Evolutionary conservation across 805 yeast species (phyloP).

Genomic region (Candida oleophila): DNA sequence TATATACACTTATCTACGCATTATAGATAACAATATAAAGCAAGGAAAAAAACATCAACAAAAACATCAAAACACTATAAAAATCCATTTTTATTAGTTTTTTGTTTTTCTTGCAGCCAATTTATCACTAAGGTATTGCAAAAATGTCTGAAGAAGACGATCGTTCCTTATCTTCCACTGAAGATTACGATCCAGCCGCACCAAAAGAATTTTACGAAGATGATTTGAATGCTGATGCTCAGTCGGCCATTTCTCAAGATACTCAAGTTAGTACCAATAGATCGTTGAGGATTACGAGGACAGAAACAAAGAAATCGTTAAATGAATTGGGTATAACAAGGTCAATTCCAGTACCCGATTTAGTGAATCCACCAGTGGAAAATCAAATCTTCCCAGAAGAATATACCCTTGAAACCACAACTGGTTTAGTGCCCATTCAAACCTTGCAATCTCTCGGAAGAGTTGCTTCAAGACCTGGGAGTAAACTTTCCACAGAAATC

Average conservation of each 20-base stretch:
- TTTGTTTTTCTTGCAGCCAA: too few species aligned
- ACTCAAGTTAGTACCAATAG: not conserved
- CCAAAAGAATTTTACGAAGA: slow-evolving; percentile 6
- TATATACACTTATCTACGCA: not conserved
- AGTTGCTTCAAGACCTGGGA: slow-evolving; percentile 10
- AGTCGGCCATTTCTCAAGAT: slow-evolving; percentile 35
- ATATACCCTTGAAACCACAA: slow-evolving; percentile 80
- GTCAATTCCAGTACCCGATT: slow-evolving; percentile 54
- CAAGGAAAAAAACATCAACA: too few species aligned
- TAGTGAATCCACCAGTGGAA: slow-evolving; percentile 44
- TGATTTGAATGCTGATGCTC: slow-evolving; percentile 40
- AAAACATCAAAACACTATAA: too few species aligned
- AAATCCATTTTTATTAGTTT: too few species aligned
- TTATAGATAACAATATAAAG: too few species aligned
- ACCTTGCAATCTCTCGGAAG: slow-evolving; percentile 72
- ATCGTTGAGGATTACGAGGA: slow-evolving; percentile 45
- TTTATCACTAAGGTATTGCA: not conserved
- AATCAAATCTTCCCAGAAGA: slow-evolving; percentile 90
- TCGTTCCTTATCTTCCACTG: slow-evolving; percentile 2
- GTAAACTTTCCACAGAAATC: not conserved
- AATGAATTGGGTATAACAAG: slow-evolving; percentile 59
- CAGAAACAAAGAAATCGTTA: slow-evolving; percentile 75
- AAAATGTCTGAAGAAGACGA: slow-evolving; percentile 1
- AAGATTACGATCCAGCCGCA: not conserved
- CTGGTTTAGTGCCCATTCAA: slow-evolving; percentile 82